Percentiles rank a stretch among this genome's conserved stretches.
These are phyloP conservation scores for Dictyostelium brefeldianum DNA, from an alignment of 78 protist species.

Conservation along the genomic window DNA sequence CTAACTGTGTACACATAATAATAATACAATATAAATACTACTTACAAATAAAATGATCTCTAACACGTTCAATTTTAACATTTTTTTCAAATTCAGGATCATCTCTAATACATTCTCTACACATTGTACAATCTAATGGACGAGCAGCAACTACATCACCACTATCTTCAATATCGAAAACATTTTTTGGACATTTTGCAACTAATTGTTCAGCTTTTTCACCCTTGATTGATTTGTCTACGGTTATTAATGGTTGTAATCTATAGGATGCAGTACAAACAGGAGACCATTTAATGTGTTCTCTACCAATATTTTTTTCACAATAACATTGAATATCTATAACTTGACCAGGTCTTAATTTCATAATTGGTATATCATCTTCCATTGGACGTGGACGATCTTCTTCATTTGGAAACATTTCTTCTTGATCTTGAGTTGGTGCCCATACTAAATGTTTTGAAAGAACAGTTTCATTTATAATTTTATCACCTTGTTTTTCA, in stretches of 20 bases:
- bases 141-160: conserved; percentile 57
- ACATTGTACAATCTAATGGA: conserved; percentile 92
- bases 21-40: too few relatives aligned
- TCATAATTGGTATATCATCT: conserved; percentile 93
- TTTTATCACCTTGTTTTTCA: conserved; percentile 55
- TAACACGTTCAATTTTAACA: conserved; percentile 80
- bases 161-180: conserved; percentile 95
- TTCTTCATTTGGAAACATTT: conserved; percentile 44
- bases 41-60: conserved; percentile 95
- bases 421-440: conserved; percentile 90
- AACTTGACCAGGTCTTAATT: conserved; percentile 92
- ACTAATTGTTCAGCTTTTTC: conserved; percentile 82
- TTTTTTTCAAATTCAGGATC: conserved; percentile 73
- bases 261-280: conserved; percentile 97
- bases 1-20: background rate
- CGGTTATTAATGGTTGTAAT: conserved; percentile 89
- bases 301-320: conserved; percentile 93
- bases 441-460: conserved; percentile 89
- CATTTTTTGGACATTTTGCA: conserved; percentile 87
- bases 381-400: conserved; percentile 88
- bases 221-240: conserved; percentile 60
- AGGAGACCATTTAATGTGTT: conserved; percentile 98
- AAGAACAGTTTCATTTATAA: conserved; percentile 41
- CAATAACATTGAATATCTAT: conserved; percentile 77
- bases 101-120: conserved; percentile 94